These are phyloP conservation scores for Phytopythium aichiense DNA, from an alignment of 352 stramenopile genomes.

Conservation along the genomic window DNA sequence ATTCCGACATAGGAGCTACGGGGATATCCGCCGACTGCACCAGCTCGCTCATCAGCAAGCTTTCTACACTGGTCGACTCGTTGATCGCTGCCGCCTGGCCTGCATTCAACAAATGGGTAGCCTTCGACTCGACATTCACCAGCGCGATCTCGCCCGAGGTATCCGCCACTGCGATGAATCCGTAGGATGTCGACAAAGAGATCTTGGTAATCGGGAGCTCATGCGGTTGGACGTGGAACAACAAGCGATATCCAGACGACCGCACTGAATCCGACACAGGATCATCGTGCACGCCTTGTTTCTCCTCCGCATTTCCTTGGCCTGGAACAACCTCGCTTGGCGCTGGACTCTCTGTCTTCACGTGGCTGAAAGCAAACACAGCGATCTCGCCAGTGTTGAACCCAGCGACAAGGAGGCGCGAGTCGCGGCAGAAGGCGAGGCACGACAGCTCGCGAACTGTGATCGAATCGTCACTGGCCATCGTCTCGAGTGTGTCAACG, in stretches of 20 bases:
- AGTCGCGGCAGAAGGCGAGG: slow-evolving; percentile 41
- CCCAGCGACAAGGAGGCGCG: slow-evolving; percentile 41
- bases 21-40: slow-evolving; percentile 62
- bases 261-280: neutral
- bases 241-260: neutral
- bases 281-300: neutral
- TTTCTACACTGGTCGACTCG: slow-evolving; percentile 52
- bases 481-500: slow-evolving; percentile 20
- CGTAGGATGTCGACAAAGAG: slow-evolving; percentile 40
- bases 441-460: slow-evolving; percentile 26
- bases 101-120: slow-evolving; percentile 56
- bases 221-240: slow-evolving; percentile 60
- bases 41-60: slow-evolving; percentile 59
- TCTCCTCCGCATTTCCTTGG: neutral
- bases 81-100: slow-evolving; percentile 34
- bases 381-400: slow-evolving; percentile 54
- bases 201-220: slow-evolving; percentile 49
- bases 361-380: slow-evolving; percentile 40
- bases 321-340: neutral
- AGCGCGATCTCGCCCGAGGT: slow-evolving; percentile 54
- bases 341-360: slow-evolving; percentile 4
- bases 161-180: slow-evolving; percentile 52
- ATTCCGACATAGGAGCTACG: neutral
- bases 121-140: slow-evolving; percentile 41
- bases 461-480: neutral